These are phyloP conservation scores for Globisporangium mamillatum DNA, from an alignment of 352 stramenopile species.

Conservation along the genomic window DNA sequence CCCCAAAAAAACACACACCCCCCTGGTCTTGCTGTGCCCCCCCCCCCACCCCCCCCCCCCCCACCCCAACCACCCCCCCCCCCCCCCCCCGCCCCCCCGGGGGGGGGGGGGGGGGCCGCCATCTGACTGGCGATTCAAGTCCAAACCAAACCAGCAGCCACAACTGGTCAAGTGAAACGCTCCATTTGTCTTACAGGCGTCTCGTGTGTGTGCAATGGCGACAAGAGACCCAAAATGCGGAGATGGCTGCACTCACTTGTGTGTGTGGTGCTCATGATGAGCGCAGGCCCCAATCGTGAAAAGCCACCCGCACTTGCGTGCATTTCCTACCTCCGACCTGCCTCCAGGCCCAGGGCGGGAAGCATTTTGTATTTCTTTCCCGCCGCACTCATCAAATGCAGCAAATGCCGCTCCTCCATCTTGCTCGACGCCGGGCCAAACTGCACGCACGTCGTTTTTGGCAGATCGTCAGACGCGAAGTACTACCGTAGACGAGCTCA, in stretches of 20 bases:
- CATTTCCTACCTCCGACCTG: not conserved
- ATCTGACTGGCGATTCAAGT: not conserved
- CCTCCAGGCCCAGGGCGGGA: not conserved
- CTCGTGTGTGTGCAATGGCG: not conserved
- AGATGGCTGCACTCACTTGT: not conserved
- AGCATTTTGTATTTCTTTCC: not conserved
- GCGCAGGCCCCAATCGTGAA: not conserved
- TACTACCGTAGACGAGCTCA: conserved; percentile 1
- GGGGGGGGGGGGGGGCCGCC: no score
- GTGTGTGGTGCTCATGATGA: not conserved
- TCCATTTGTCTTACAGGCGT: not conserved
- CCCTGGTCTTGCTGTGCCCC: no score
- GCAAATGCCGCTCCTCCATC: not conserved
- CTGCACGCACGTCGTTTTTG: not conserved
- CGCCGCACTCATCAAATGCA: not conserved
- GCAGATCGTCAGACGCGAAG: not conserved
- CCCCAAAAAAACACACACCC: no score
- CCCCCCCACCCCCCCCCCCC: no score
- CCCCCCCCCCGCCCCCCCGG: no score
- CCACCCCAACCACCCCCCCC: no score
- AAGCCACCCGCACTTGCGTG: not conserved
- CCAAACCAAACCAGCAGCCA: not conserved
- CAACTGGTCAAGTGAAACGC: not conserved
- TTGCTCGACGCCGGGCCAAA: not conserved
- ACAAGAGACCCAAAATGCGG: not conserved